Percentiles rank a stretch among this genome's conserved stretches.
Conservation (phyloP, 208 protist species). For the Trypanosoma platydactyli region DNA sequence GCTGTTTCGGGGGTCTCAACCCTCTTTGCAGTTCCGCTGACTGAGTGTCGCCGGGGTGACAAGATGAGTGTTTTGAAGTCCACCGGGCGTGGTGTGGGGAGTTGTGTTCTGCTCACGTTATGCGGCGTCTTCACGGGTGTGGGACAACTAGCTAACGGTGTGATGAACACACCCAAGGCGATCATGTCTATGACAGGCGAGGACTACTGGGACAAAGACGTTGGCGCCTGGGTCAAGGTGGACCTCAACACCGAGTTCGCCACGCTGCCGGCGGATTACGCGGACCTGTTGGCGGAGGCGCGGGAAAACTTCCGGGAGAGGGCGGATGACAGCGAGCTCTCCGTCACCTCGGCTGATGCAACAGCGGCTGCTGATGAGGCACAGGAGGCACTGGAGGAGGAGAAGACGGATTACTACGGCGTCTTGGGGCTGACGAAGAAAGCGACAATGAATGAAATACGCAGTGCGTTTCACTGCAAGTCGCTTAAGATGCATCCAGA, state of each 20-base stretch:
- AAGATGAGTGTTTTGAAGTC: slow-evolving; percentile 33
- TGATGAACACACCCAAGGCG: slow-evolving; percentile 45
- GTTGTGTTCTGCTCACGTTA: slow-evolving; percentile 24
- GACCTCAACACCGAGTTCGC: slow-evolving; percentile 34
- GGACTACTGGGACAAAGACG: slow-evolving; percentile 49
- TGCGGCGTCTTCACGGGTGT: slow-evolving; percentile 41
- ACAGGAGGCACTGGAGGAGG: background rate
- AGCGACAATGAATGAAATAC: slow-evolving; percentile 50
- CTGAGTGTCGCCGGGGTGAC: slow-evolving; percentile 30
- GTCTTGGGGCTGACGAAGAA: slow-evolving; percentile 46
- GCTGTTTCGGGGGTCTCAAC: slow-evolving; percentile 35
- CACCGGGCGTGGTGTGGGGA: slow-evolving; percentile 34
- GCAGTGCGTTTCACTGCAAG: slow-evolving; percentile 52
- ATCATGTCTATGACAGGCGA: slow-evolving; percentile 31
- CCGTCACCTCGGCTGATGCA: background rate
- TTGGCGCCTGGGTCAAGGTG: slow-evolving; percentile 47
- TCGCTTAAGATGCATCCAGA: slow-evolving; percentile 73
- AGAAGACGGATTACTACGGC: slow-evolving; percentile 42
- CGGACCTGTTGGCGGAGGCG: slow-evolving; percentile 44
- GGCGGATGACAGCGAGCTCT: background rate
- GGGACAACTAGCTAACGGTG: slow-evolving; percentile 38
- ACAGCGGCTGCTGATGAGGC: background rate
- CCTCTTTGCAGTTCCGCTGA: slow-evolving; percentile 33
- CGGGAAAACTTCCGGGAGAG: slow-evolving; percentile 16
- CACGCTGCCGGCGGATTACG: slow-evolving; percentile 39